A percentile compares a stretch with the other conserved stretches of the same genome.
These are phyloP conservation scores for Aspergillus sp. DNA, from an alignment of 2,329 filamentous ascomycete species.

Conservation along the genomic window DNA sequence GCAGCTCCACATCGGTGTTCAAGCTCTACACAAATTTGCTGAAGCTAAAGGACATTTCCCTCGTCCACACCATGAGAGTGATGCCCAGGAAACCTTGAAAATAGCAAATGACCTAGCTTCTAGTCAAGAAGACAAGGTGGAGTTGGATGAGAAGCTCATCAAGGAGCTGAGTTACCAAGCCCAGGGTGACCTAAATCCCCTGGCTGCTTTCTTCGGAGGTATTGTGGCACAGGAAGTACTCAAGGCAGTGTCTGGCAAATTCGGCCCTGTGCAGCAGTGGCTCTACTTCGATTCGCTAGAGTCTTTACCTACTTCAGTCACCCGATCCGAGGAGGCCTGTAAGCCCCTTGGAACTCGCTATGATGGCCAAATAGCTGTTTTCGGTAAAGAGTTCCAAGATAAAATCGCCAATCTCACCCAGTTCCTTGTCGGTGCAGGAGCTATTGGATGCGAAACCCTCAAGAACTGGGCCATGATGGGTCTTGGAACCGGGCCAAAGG, in stretches of 20 bases:
- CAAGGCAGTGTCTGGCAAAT: slow-evolving; percentile 97
- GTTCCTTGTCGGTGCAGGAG: slow-evolving; percentile 93
- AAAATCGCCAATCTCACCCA: slow-evolving; percentile 88
- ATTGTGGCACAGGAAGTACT: slow-evolving; percentile 91
- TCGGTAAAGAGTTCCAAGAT: slow-evolving; percentile 89
- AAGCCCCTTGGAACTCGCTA: slow-evolving; percentile 83
- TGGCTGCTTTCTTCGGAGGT: slow-evolving; percentile 94
- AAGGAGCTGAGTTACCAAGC: slow-evolving; percentile 95
- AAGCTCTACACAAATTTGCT: slow-evolving; percentile 85
- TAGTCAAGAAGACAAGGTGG: slow-evolving; percentile 66
- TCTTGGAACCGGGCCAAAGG: slow-evolving; percentile 80
- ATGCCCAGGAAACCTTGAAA: slow-evolving; percentile 75
- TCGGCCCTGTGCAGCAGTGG: slow-evolving; percentile 92
- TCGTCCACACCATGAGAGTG: slow-evolving; percentile 77
- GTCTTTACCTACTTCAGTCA: slow-evolving; percentile 74
- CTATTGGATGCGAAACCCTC: slow-evolving; percentile 97
- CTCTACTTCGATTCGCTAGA: slow-evolving; percentile 98
- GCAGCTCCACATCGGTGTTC: slow-evolving; percentile 88
- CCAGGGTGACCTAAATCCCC: slow-evolving; percentile 81
- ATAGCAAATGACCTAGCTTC: slow-evolving; percentile 73
- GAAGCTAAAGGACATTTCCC: slow-evolving; percentile 74
- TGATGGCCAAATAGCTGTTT: slow-evolving; percentile 95
- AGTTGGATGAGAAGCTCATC: slow-evolving; percentile 88
- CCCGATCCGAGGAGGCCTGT: slow-evolving; percentile 83
- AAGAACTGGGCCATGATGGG: slow-evolving; percentile 99